Percentiles rank a stretch among this genome's conserved stretches.
Evolutionary conservation across 75 land plant genomes (phyloP).

Genomic region (Pinus tabuliformis): DNA sequence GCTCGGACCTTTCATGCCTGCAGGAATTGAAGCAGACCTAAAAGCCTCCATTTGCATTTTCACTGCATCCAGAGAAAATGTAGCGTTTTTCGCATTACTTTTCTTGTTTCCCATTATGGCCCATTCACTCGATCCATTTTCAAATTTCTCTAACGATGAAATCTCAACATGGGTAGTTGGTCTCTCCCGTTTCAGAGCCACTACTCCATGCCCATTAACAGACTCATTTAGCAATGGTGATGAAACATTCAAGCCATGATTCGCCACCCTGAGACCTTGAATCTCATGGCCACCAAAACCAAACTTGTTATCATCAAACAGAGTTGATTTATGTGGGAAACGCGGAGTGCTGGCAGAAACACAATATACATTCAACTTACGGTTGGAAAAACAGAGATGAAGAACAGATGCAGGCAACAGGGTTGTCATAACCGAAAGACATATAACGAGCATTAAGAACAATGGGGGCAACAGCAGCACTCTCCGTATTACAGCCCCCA

Average conservation of each 20-base stretch:
- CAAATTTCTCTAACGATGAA: background rate
- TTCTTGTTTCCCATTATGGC: no score
- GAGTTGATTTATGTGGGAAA: background rate
- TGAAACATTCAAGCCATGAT: no score
- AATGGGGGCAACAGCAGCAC: background rate
- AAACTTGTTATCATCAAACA: background rate
- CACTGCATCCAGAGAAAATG: background rate
- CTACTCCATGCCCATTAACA: no score
- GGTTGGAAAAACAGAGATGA: background rate
- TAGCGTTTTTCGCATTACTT: background rate
- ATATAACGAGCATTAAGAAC: background rate
- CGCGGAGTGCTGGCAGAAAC: background rate
- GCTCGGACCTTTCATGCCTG: background rate
- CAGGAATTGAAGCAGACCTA: background rate
- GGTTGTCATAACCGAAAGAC: background rate
- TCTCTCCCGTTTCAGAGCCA: no score
- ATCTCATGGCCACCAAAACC: no score
- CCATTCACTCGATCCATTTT: background rate
- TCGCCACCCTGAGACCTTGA: no score
- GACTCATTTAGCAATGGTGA: no score
- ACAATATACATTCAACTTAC: background rate
- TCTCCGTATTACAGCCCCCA: background rate
- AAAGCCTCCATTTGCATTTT: background rate
- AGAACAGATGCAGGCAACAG: constrained; percentile 1
- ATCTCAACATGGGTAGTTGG: no score